These are phyloP conservation scores for Claviceps capensis DNA, from an alignment of 2,329 filamentous ascomycete genomes.

Conservation along the genomic window DNA sequence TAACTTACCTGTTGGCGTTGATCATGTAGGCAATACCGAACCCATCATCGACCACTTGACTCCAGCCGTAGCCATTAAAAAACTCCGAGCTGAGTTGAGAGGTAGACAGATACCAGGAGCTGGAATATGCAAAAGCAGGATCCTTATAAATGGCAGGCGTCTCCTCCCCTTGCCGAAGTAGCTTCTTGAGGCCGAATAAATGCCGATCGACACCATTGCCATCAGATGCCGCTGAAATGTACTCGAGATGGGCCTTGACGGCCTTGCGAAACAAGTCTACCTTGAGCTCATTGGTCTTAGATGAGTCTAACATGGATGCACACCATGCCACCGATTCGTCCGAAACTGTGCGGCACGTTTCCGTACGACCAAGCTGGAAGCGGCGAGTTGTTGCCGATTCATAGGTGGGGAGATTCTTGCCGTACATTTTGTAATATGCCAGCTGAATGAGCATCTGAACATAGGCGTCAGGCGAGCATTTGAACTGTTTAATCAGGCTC, in stretches of 20 bases:
- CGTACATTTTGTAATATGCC: conserved; percentile 98
- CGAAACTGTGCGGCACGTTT: conserved; percentile 85
- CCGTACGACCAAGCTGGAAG: conserved; percentile 92
- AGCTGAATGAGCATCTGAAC: conserved; percentile 98
- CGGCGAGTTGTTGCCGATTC: conserved; percentile 89
- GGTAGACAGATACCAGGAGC: conserved; percentile 79
- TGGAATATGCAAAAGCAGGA: conserved; percentile 70
- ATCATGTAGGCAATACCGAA: conserved; percentile 99
- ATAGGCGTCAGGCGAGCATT: conserved; percentile 92
- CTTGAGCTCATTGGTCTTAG: conserved; percentile 47
- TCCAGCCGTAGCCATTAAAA: conserved; percentile 99
- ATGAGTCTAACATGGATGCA: conserved; percentile 64
- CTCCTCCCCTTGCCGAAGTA: conserved; percentile 67
- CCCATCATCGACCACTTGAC: conserved; percentile 88
- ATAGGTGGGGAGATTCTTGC: conserved; percentile 93
- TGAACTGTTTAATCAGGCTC: conserved; percentile 98
- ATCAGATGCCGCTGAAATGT: conserved; percentile 78
- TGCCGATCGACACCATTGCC: conserved; percentile 92
- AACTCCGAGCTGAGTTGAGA: conserved; percentile 90
- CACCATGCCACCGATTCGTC: conserved; percentile 89
- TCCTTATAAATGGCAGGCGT: conserved; percentile 76
- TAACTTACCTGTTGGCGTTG: conserved; percentile 78
- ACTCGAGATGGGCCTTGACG: conserved; percentile 70
- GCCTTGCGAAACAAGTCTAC: conserved; percentile 71
- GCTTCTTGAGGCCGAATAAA: conserved; percentile 92